Evolutionary conservation across 2,329 filamentous ascomycete species (phyloP), one percentile per base, ranked within the genome.

Genomic region (Apiospora koreana): DNA sequence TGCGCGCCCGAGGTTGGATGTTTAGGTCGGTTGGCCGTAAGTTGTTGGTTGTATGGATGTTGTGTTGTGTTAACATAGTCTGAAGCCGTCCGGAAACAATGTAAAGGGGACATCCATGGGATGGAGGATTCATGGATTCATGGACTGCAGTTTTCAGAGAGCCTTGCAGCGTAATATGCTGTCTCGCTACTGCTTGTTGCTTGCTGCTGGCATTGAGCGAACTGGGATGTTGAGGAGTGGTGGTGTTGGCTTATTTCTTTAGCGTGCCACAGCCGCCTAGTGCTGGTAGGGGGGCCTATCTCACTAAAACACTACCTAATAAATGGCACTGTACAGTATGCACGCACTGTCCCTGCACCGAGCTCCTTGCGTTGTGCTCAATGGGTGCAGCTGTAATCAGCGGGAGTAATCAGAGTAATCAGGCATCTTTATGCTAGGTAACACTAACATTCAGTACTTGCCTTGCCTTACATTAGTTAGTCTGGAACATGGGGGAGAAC

Each of bases 301-400:
- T 62, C 31, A 38, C 54, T 62, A 62, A 62, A 62, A 62, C 54
- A 38, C 31, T 62, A 62, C n/a, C n/a, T n/a, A 62, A 62, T 62
- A 38, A 62, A 62, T 62, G 21, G 18, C 54, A n/a, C 54, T n/a
- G 18, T 62, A 62, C 54, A 62, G 54, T 62, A 38, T 38, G 18
- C 18, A 38, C 54, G 10, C 31, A 62, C 54, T 62, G 54, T 62
- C 38, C 21, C n/a, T 10, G 9, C 31, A n/a, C 21, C 54, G 9
- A 7, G 31, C 23, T 12, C 38, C 38, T 25, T n/a, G n/a, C n/a
- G n/a, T n/a, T n/a, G n/a, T n/a, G n/a, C 23, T 31, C 14, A 23
- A 28, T 38, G 31, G 8, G 23, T 38, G 28, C 54, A 38, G 31
- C 54, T 38, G 35, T 62, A 62, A 62, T 62, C 18, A 62, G 50